Base-by-base conservation (phyloP, 208 protist genomes). In the Giardia duodenalis region DNA sequence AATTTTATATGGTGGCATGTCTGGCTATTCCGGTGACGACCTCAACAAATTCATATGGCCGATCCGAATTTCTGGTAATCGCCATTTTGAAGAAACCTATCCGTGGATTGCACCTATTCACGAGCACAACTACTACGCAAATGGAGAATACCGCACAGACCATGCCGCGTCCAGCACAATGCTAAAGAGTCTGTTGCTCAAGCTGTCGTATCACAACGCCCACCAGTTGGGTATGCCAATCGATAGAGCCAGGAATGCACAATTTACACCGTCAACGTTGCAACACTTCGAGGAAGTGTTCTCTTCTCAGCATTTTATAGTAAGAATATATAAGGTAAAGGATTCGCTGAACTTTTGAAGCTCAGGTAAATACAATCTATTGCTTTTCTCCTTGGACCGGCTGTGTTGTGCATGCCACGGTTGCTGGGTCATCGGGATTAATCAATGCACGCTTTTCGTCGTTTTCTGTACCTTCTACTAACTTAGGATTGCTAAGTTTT, bases 31-130 rank as follows among this genome's bases (percentile, higher is more conserved):
- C 44, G 67, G 86, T 47, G 93, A 94, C 44, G 93, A 94, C 93
- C 87, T 94, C 44, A 92, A 92, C 48, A 94, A 94, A 47, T 93
- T 94, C 76, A 67, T 94, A 22, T 94, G 93, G 93, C 88, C 93
- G 42, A 47, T 94, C 30, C 43, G 93, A 44, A 94, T 94, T 94
- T 57, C 92, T 44, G 93, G 93, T 3, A 90, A 88, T 67, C 48
- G 92, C 42, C 89, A 93, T 47, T 93, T 93, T 48, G 42, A 91
- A 45, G 19, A 91, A 48, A 30, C 43, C 47, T 91, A 57, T 91
- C 44, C 44, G n/a, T 91, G 45, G 2, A 43, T 91, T n/a, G 45
- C 44, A 46, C n/a, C 88, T 43, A 94, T 94, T 44, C 43, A 67
- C 42, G 93, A 94, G 67, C 1, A n/a, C 2, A 47, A 94, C 86